Evolutionary conservation across 495 filamentous ascomycete genomes (phyloP), one percentile per base, ranked within the genome.

Genomic region (Parachaetomium inaequale): DNA sequence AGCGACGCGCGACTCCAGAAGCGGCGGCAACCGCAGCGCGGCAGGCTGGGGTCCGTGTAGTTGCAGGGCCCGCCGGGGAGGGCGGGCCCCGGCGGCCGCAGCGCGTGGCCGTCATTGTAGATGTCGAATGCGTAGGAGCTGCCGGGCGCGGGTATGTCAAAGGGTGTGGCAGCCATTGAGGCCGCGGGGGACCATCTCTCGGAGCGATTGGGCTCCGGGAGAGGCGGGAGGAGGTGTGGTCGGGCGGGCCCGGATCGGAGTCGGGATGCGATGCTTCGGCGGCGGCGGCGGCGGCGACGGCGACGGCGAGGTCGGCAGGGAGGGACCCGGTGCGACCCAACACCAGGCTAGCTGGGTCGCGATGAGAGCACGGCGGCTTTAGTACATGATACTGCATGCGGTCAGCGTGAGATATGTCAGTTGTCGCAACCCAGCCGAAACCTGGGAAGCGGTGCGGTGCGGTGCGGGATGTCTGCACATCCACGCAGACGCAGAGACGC

Each of bases 1-100:
- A 65, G 42, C 11, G 68, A 58, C 42, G 78, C 70, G 55, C 74
- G 74, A 67, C 79, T 78, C 85, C 84, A 88, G 75, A 88, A 90
- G 21, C 85, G 84, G 60, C 80, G 79, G 65, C 87, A 90, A 54
- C 87, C 87, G 68, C 87, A 90, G 46, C 72, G 76, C 19, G 81
- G 77, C 21, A 73, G 72, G 25, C 72, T 76, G 52, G 82, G 67
- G 66, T 87, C 83, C 57, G 79, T 81, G 70, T 79, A 87, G 71
- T 87, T 85, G 78, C 87, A 90, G 43, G 79, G 74, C 45, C 87
- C 87, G 43, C 70, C 72, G 4, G 82, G 82, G 51, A 82, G 77
- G 62, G 63, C 66, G 14, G 72, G 73, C 55, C 60, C 43, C 47
- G 61, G 29, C 3, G 59, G 63, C 61, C 66, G 65, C 54, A 66